phyloP scores from a whole-genome alignment of 306 rosid species.

The Prinsepia uniflora region DNA sequence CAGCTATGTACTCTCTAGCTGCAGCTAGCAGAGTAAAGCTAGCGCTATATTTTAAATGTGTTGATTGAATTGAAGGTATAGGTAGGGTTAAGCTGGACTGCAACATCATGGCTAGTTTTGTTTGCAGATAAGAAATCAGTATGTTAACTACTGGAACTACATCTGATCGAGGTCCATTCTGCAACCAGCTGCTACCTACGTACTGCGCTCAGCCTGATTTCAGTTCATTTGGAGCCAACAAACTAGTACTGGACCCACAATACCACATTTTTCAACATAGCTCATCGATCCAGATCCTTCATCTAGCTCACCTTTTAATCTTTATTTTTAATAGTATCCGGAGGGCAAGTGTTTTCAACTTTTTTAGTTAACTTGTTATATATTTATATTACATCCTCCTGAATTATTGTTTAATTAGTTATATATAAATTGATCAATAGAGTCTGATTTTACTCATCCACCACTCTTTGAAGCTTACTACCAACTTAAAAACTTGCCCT shows the following conservation, averaged over 20 bases:
- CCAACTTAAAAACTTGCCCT: no score
- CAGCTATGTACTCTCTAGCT: neutral
- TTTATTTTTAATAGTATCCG: no score
- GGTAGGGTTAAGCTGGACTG: no score
- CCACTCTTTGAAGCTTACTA: no score
- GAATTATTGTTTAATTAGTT: no score
- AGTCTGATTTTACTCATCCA: no score
- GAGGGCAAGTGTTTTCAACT: neutral
- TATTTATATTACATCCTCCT: no score
- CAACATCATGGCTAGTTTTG: neutral
- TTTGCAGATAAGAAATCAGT: slow-evolving; percentile 16
- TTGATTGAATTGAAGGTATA: no score
- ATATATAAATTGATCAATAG: no score
- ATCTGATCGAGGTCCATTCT: slow-evolving; percentile 14
- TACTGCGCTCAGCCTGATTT: slow-evolving; percentile 23
- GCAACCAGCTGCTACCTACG: neutral
- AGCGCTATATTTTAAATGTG: neutral
- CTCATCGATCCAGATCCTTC: slow-evolving; percentile 7
- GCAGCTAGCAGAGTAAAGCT: slow-evolving; percentile 12
- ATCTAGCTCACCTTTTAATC: neutral
- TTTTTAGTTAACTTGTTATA: no score
- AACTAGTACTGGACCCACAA: slow-evolving; percentile 22
- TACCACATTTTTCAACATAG: slow-evolving; percentile 7
- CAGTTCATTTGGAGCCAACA: slow-evolving; percentile 14
- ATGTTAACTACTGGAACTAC: slow-evolving; percentile 32